Base-by-base conservation (phyloP, 164 flowering plant genomes). In the Protea cynaroides region DNA sequence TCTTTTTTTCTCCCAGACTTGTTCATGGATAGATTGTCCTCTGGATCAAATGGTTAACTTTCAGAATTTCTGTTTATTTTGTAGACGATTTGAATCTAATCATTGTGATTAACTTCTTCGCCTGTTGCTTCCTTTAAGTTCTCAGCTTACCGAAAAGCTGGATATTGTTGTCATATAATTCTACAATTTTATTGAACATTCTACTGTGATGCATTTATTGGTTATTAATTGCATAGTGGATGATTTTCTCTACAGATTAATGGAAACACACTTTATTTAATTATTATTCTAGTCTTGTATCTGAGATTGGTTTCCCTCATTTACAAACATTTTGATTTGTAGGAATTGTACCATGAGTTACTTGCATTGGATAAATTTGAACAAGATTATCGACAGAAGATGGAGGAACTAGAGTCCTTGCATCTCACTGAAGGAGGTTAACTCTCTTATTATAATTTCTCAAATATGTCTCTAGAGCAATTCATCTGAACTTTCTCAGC, bases 291-390 rank as follows among this genome's bases (percentile, higher is more conserved):
- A 29, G 25, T 34, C 53, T 43, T 55, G 40, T 15, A 17, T 43
- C 44, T 43, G 11, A 50, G 0, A n/a, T 25, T 2, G 24, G 5
- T 59, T n/a, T 13, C 9, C 29, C 21, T 24, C 34, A 25, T 55
- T 22, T 15, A 51, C 34, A 34, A 60, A 55, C 62, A 37, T 44
- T 51, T 57, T 0, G n/a, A 25, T 66, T 0, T 76, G 72, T 73
- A 86, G 91, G 91, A 86, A 74, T 73, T 86, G 56, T 86, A 86
- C 69, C 91, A 86, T 55, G 91, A 86, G 72, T 61, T 75, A 44
- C 73, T 84, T 68, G 83, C 86, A 55, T 60, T 80, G 66, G 91
- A 86, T 66, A 81, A 83, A 73, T 82, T 81, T 72, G 83, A 80
- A 46, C 91, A 82, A 73, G 91, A 86, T 76, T 84, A 81, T 71